Percentiles rank a stretch among this genome's conserved stretches.
Conservation (phyloP, 2,329 filamentous ascomycete genomes). For the Cladorrhinum sp. region DNA sequence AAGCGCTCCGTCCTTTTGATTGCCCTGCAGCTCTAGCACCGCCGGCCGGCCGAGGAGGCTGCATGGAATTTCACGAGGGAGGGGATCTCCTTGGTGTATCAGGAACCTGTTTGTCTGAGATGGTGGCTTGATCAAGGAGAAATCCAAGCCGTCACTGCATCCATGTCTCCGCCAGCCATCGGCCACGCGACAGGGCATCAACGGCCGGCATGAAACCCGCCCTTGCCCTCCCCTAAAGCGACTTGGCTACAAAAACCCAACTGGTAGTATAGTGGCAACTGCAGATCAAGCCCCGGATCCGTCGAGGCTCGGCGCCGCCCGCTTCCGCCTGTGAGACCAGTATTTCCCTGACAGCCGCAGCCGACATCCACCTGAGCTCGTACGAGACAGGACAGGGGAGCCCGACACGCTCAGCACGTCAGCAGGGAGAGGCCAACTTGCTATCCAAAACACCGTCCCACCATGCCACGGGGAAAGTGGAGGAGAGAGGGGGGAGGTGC, state of each 20-base stretch:
- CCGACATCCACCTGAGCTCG: conserved; percentile 5
- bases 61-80: conserved; percentile 1
- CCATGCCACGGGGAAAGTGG: conserved; percentile 12
- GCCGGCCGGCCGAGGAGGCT: background rate
- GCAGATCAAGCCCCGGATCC: background rate
- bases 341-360: conserved; percentile 18
- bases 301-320: conserved; percentile 11
- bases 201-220: background rate
- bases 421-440: conserved; percentile 14
- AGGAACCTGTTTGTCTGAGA: conserved; percentile 17
- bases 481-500: conserved; percentile 4
- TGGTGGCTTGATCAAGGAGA: conserved; percentile 20
- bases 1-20: background rate
- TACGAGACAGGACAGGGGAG: conserved; percentile 18
- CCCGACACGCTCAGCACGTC: conserved; percentile 16
- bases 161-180: conserved; percentile 20
- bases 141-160: conserved; percentile 16
- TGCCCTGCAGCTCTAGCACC: conserved; percentile 1
- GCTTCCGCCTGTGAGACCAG: conserved; percentile 16
- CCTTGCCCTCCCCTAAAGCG: background rate
- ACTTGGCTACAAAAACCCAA: background rate
- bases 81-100: conserved; percentile 6
- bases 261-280: background rate
- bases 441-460: conserved; percentile 14
- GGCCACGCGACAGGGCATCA: conserved; percentile 21